Evolutionary conservation across 2,329 filamentous ascomycete species (phyloP).

Genomic region (Scleromitrula shiraiana): DNA sequence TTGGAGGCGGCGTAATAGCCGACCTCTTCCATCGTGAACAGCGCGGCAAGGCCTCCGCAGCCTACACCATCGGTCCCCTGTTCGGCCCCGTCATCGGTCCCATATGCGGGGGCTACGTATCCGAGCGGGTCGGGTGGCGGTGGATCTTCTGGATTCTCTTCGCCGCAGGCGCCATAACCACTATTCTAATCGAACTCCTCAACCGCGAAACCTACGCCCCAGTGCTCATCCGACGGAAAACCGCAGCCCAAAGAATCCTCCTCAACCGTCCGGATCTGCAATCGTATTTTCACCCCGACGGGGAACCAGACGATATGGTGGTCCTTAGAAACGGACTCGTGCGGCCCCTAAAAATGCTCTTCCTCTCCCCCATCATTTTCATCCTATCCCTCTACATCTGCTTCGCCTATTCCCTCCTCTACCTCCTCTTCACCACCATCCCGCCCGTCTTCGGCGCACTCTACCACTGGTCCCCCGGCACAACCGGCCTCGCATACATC

Average conservation of each 20-base stretch:
- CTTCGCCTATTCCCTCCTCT: slow-evolving; percentile 46
- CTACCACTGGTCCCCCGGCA: slow-evolving; percentile 34
- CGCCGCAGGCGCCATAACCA: slow-evolving; percentile 33
- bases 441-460: slow-evolving; percentile 38
- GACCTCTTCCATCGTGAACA: slow-evolving; percentile 32
- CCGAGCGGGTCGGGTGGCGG: slow-evolving; percentile 42
- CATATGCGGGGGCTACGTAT: slow-evolving; percentile 20
- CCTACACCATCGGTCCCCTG: slow-evolving; percentile 18
- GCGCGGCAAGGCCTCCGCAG: slow-evolving; percentile 25
- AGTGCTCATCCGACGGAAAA: slow-evolving; percentile 42
- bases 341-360: slow-evolving; percentile 38
- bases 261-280: slow-evolving; percentile 35
- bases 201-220: slow-evolving; percentile 39
- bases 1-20: slow-evolving; percentile 35
- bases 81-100: slow-evolving; percentile 26
- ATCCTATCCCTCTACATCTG: slow-evolving; percentile 73
- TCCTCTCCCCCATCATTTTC: slow-evolving; percentile 30
- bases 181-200: slow-evolving; percentile 32
- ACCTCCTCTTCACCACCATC: slow-evolving; percentile 44
- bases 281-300: slow-evolving; percentile 34
- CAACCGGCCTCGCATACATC: slow-evolving; percentile 36
- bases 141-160: slow-evolving; percentile 38
- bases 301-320: neutral
- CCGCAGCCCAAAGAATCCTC: slow-evolving; percentile 29
- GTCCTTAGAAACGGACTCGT: slow-evolving; percentile 20